A percentile compares a stretch with the other conserved stretches of the same genome.
phyloP scores from a whole-genome alignment of 495 filamentous ascomycete genomes.

The Hypoxylon trugodes region DNA sequence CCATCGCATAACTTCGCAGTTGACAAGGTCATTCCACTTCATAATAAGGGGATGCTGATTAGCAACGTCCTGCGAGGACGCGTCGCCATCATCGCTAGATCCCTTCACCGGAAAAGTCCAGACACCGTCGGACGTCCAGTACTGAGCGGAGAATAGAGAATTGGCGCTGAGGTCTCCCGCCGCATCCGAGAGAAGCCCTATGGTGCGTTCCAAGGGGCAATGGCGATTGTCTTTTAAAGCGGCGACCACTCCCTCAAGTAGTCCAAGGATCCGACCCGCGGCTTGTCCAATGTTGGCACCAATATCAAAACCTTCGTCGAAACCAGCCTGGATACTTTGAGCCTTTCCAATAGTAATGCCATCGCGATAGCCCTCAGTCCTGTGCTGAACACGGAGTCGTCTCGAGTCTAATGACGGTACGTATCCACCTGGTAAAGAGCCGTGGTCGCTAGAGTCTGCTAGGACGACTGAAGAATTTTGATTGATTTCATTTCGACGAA shows the following conservation, averaged over 20 bases:
- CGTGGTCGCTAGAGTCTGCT: slow-evolving; percentile 2
- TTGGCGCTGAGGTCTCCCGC: slow-evolving; percentile 67
- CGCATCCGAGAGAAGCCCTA: slow-evolving; percentile 60
- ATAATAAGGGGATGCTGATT: slow-evolving; percentile 65
- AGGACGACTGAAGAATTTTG: neutral
- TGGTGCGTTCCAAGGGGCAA: slow-evolving; percentile 33
- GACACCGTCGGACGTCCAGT: slow-evolving; percentile 66
- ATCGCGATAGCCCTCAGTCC: slow-evolving; percentile 89
- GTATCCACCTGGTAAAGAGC: neutral
- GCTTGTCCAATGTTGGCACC: slow-evolving; percentile 79
- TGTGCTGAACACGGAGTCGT: slow-evolving; percentile 73
- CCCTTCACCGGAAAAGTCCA: slow-evolving; percentile 67
- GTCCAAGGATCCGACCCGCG: slow-evolving; percentile 74
- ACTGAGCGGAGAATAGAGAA: slow-evolving; percentile 68
- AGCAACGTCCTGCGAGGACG: slow-evolving; percentile 63
- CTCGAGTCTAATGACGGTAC: slow-evolving; percentile 34
- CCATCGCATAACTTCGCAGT: slow-evolving; percentile 53
- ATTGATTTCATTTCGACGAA: neutral
- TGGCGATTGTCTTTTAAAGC: slow-evolving; percentile 37
- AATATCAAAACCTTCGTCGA: slow-evolving; percentile 85
- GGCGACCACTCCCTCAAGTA: slow-evolving; percentile 70
- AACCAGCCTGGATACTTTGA: slow-evolving; percentile 76
- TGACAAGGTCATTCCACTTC: slow-evolving; percentile 61
- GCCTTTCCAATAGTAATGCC: slow-evolving; percentile 79
- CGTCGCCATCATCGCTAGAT: slow-evolving; percentile 37